Evolutionary conservation across 2,329 filamentous ascomycete species (phyloP).

Genomic region (Cercospora berteroae): DNA sequence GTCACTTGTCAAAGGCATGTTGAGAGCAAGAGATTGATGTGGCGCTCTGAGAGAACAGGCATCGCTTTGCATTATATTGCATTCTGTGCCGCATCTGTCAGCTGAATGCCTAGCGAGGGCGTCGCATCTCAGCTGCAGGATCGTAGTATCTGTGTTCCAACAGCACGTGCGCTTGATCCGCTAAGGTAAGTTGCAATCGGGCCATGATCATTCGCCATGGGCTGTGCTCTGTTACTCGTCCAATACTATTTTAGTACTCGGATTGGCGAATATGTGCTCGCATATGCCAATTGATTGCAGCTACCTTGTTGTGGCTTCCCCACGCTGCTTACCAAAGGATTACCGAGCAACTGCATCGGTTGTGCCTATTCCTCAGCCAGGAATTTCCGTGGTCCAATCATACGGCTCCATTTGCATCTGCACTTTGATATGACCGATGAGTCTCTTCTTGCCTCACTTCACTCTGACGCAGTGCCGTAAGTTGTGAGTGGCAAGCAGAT

Average conservation of each 20-base stretch:
- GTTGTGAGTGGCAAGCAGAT: neutral
- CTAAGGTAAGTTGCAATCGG: neutral
- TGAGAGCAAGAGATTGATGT: neutral
- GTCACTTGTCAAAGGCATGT: conserved; percentile 30
- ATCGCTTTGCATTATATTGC: neutral
- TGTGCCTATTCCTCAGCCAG: neutral
- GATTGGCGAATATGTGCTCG: neutral
- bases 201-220: neutral
- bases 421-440: neutral
- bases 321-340: conserved; percentile 5
- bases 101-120: neutral
- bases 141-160: neutral
- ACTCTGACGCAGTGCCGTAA: neutral
- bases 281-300: neutral
- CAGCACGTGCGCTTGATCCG: neutral
- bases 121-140: neutral
- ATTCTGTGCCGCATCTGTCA: neutral
- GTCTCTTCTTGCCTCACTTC: neutral
- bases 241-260: neutral
- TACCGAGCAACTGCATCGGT: conserved; percentile 4
- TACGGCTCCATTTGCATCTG: neutral
- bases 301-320: conserved; percentile 6
- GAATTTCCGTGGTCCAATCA: neutral
- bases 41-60: neutral
- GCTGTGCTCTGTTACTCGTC: neutral